Percentiles rank a stretch among this genome's conserved stretches.
Conservation (phyloP, 352 stramenopile species). For the Thalassiosira sp. region DNA sequence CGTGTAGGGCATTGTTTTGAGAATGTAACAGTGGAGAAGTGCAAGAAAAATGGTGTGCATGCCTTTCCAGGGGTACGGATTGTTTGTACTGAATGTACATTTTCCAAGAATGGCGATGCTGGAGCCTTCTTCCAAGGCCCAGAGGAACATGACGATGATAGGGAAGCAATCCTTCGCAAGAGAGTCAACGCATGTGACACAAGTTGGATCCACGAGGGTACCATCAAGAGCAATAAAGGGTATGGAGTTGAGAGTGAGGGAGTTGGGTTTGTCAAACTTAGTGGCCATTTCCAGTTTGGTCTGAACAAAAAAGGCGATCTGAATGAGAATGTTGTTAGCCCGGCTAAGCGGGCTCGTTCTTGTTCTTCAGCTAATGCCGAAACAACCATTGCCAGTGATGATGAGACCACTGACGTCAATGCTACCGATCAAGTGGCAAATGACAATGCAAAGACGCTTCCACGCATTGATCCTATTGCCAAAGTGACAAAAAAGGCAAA, state of each 20-base stretch:
- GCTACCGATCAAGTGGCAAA: too few relatives aligned
- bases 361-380: neutral
- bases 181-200: neutral
- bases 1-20: constrained; percentile 1
- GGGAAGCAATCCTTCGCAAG: neutral
- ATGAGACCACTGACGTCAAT: neutral
- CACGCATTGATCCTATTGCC: neutral
- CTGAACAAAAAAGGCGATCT: neutral
- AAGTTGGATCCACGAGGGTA: neutral
- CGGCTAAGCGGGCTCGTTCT: constrained; percentile 3
- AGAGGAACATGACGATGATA: neutral
- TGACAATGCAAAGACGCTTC: neutral
- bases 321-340: neutral
- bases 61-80: constrained; percentile 1
- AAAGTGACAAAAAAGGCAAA: neutral
- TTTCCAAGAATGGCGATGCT: constrained; percentile 7
- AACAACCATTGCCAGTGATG: neutral
- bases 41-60: constrained; percentile 5
- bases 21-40: constrained; percentile 1
- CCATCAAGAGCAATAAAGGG: neutral
- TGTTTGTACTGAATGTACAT: constrained; percentile 7
- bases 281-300: neutral
- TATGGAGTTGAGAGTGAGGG: neutral
- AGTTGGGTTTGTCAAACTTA: neutral
- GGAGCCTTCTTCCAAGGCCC: neutral